phyloP scores from a whole-genome alignment of 129 eudicot species.

The Solidago caesia region DNA sequence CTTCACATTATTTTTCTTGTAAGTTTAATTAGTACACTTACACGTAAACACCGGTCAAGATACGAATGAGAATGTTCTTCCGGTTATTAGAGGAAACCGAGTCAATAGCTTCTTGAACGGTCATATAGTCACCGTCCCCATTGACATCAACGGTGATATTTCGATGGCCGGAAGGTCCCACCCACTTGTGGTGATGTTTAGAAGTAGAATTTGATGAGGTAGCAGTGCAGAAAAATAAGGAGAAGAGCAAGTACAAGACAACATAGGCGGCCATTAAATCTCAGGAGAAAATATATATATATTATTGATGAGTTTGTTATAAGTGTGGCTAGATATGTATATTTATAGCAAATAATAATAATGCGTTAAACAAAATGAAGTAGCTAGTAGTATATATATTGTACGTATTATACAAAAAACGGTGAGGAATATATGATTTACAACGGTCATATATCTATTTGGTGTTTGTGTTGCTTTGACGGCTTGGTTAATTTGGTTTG shows the following conservation, averaged over 20 bases:
- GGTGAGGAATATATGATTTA: slow-evolving; percentile 21
- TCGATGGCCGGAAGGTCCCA: slow-evolving; percentile 77
- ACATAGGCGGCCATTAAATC: slow-evolving; percentile 31
- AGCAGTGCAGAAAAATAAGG: slow-evolving; percentile 19
- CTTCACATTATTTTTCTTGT: not conserved
- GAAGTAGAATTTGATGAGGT: slow-evolving; percentile 26
- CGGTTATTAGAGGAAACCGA: slow-evolving; percentile 58
- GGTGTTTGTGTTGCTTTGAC: not conserved
- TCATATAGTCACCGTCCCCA: slow-evolving; percentile 62
- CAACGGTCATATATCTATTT: slow-evolving; percentile 33
- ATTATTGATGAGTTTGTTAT: slow-evolving; percentile 25
- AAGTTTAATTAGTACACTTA: slow-evolving; percentile 26
- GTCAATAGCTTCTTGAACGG: slow-evolving; percentile 84
- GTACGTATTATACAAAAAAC: slow-evolving; percentile 24
- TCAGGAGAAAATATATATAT: not conserved
- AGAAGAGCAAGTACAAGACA: slow-evolving; percentile 17
- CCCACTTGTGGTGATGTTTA: slow-evolving; percentile 62
- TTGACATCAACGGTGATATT: slow-evolving; percentile 59
- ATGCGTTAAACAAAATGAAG: slow-evolving; percentile 20
- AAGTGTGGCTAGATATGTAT: not conserved
- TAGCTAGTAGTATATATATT: not conserved
- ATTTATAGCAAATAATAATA: slow-evolving; percentile 19
- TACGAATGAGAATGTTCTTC: slow-evolving; percentile 62
- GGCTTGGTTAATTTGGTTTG: slow-evolving; percentile 7
- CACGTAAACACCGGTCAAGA: slow-evolving; percentile 72